phyloP scores from a whole-genome alignment of 768 basidiomycete species.

The Multifurca ochricompacta region DNA sequence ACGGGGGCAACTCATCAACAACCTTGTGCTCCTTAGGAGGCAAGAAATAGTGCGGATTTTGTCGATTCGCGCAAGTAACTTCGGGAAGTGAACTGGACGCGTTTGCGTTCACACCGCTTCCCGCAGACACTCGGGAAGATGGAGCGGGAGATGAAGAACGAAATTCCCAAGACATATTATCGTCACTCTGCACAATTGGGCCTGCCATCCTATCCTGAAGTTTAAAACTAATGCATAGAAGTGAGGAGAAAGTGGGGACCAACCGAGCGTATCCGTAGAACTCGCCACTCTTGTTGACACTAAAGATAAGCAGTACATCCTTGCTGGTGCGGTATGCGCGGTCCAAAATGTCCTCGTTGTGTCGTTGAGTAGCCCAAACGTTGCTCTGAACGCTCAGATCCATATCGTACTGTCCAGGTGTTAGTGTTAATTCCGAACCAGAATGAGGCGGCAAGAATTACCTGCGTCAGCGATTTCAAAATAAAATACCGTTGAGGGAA shows the following conservation, averaged over 20 bases:
- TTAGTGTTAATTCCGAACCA: background rate
- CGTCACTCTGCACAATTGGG: constrained; percentile 45
- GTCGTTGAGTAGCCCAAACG: constrained; percentile 87
- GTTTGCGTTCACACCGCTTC: background rate
- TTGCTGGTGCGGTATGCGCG: constrained; percentile 88
- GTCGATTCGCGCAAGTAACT: background rate
- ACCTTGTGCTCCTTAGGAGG: constrained; percentile 32
- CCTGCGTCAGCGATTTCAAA: constrained; percentile 79
- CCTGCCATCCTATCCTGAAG: constrained; percentile 54
- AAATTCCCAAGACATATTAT: constrained; percentile 49
- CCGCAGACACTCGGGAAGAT: background rate
- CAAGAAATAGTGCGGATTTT: constrained; percentile 23
- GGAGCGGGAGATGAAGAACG: background rate
- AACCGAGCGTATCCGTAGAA: constrained; percentile 91
- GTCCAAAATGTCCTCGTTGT: constrained; percentile 87
- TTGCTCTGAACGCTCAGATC: constrained; percentile 73
- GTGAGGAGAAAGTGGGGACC: constrained; percentile 19
- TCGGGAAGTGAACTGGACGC: constrained; percentile 1
- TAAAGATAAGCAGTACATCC: constrained; percentile 85
- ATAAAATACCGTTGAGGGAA: constrained; percentile 93
- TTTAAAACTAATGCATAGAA: background rate
- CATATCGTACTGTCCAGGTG: constrained; percentile 51
- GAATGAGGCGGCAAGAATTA: constrained; percentile 28
- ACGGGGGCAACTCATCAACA: constrained; percentile 39
- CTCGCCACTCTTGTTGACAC: constrained; percentile 90